Evolutionary conservation across 225 moss, liverwort and hornwort genomes (phyloP).

Genomic region (Pleurozium schreberi): DNA sequence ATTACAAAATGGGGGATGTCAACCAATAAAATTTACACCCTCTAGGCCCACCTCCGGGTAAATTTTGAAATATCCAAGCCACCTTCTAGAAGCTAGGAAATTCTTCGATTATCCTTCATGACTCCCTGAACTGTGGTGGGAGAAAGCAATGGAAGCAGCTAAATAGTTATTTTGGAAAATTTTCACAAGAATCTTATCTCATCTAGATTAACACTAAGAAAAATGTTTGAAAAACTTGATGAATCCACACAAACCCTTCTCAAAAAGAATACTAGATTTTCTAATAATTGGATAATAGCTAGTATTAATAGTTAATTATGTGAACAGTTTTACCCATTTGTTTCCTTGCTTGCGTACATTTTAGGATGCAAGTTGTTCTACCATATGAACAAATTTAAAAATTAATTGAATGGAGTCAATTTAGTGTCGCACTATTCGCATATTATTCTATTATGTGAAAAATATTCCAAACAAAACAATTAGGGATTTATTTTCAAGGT

Average conservation of each 20-base stretch:
- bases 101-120: too few species aligned
- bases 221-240: background rate
- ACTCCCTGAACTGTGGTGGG: background rate
- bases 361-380: too few species aligned
- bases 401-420: fast-evolving
- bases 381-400: too few species aligned
- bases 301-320: background rate
- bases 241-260: too few species aligned
- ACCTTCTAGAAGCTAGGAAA: too few species aligned
- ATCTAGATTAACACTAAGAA: background rate
- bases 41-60: too few species aligned
- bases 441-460: background rate
- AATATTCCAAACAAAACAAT: background rate
- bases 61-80: too few species aligned
- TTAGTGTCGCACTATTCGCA: fast-evolving
- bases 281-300: background rate
- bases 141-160: background rate
- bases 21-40: too few species aligned
- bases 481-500: background rate
- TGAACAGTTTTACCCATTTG: background rate
- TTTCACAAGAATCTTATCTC: background rate
- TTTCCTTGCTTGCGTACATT: background rate
- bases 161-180: background rate
- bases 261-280: background rate
- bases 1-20: too few species aligned